Evolutionary conservation across 305 asterid species (phyloP), one percentile per base, ranked within the genome.

Genomic region (Solanum chacoense): DNA sequence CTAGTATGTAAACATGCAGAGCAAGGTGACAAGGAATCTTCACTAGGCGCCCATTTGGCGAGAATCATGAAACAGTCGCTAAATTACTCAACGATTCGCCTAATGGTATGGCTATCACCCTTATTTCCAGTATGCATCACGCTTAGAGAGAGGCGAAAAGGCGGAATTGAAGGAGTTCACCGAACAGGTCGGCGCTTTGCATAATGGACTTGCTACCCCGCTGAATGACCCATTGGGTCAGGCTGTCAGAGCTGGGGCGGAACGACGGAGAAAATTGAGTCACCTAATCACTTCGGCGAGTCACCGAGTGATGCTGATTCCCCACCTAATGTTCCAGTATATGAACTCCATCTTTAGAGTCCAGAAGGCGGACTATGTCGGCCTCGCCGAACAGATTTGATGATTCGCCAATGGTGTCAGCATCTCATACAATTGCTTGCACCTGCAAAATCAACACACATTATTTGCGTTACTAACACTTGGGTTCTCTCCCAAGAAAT

Each of bases 131-230:
- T 45, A 45, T 45, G 59, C 59, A 13, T 14, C 59, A 45, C 22
- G 0, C 59, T 45, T 45, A 45, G 55, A 42, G 18, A 45, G 3
- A 14, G 63, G 63, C 0, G 0, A 45, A 45, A 45, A 45, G 3
- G 63, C 0, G 3, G 3, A 45, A 45, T 45, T 45, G 8, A 45
- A 0, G 1, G 8, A 0, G 63, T 45, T 45, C 63, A 5, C 0
- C 8, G 22, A 45, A 45, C 22, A 45, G 3, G 63, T 45, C 8
- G 63, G 63, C 63, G 8, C 63, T 45, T 45, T 45, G 8, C 8
- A 0, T 45, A 45, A 45, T 45, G 63, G 22, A 45, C 22, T 45
- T 5, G 22, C 63, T 45, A 14, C 22, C 63, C 3, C 63, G 1
- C 22, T 8, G 22, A 45, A 45, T 2, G 22, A 45, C 63, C 63